Evolutionary conservation across 1,139 yeast species (phyloP), one percentile per base, ranked within the genome.

Genomic region (Waltiozyma solani): DNA sequence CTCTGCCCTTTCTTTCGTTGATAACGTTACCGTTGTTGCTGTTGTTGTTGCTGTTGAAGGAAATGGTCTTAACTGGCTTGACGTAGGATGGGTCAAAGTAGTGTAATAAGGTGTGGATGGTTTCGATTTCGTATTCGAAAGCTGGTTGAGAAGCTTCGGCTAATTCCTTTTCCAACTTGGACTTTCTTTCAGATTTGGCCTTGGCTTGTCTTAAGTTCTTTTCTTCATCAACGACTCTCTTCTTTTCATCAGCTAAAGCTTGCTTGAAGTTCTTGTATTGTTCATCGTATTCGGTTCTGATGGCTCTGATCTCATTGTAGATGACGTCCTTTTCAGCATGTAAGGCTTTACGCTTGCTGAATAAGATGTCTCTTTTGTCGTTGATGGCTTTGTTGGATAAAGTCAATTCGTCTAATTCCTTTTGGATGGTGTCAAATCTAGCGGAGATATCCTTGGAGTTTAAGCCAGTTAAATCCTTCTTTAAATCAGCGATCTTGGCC

Each of bases 81-180:
- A 73, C 82, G 60, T 77, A 81, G 35, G 79, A 60, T 49, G 95
- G 94, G 58, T 86, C 95, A 53, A 89, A 84, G 64, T 76, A 74
- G 34, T 65, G 56, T 59, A 87, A 70, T 56, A 86, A 69, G 46
- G 70, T 67, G 62, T 85, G 86, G 56, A 91, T 84, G 45, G 80
- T 68, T 51, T 69, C 71, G 53, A 85, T 78, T 64, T 86, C 91
- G 36, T 65, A 65, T 45, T 80, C 76, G 66, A 83, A 89, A 31
- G 96, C 97, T 34, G 97, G 96, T 53, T 71, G 68, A 27, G 89
- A 82, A 40, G 87, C 87, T 45, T 72, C 75, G 41, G 71, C 67
- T 60, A 79, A 69, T 54, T 73, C 72, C 47, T 69, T 67, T 54
- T 83, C 86, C 48, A 91, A 79, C 56, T 72, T 69, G 47, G 76